phyloP scores from a whole-genome alignment of 2,329 filamentous ascomycete genomes.

The Chaetothyriales sp. region DNA sequence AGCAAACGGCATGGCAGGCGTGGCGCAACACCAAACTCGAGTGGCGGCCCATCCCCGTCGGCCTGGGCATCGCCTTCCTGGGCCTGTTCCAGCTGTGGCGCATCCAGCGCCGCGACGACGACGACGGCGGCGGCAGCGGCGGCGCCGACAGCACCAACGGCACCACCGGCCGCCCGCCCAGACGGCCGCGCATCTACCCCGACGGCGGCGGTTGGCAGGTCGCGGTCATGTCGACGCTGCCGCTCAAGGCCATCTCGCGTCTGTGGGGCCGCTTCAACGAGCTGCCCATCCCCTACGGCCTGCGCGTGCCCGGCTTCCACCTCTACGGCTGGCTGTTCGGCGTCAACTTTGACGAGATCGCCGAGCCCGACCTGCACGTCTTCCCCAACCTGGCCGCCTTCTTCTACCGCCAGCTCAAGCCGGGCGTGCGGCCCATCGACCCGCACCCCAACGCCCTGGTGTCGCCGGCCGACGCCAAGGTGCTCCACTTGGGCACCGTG shows the following conservation, averaged over 20 bases:
- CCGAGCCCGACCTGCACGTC: slow-evolving; percentile 72
- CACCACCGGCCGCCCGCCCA: slow-evolving; percentile 30
- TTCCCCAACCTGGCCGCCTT: slow-evolving; percentile 92
- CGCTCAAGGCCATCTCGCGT: slow-evolving; percentile 77
- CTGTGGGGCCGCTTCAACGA: slow-evolving; percentile 90
- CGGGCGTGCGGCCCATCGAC: slow-evolving; percentile 72
- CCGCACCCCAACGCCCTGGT: slow-evolving; percentile 65
- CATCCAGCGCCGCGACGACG: slow-evolving; percentile 37
- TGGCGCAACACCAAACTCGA: slow-evolving; percentile 54
- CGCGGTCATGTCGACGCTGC: slow-evolving; percentile 83
- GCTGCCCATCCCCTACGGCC: slow-evolving; percentile 70
- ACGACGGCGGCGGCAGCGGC: slow-evolving; percentile 29
- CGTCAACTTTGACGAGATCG: slow-evolving; percentile 77
- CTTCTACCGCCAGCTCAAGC: slow-evolving; percentile 91
- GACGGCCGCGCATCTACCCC: slow-evolving; percentile 54
- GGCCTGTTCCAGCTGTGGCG: slow-evolving; percentile 76
- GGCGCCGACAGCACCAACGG: slow-evolving; percentile 15
- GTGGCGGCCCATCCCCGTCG: slow-evolving; percentile 86
- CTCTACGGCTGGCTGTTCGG: slow-evolving; percentile 84
- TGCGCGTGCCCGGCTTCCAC: slow-evolving; percentile 80
- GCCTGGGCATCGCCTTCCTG: slow-evolving; percentile 70
- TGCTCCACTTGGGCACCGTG: slow-evolving; percentile 85
- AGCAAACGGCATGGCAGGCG: slow-evolving; percentile 27
- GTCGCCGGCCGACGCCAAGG: slow-evolving; percentile 77
- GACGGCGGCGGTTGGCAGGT: slow-evolving; percentile 79